Conservation (phyloP, 148 eudicot species). For the Cornus florida region DNA sequence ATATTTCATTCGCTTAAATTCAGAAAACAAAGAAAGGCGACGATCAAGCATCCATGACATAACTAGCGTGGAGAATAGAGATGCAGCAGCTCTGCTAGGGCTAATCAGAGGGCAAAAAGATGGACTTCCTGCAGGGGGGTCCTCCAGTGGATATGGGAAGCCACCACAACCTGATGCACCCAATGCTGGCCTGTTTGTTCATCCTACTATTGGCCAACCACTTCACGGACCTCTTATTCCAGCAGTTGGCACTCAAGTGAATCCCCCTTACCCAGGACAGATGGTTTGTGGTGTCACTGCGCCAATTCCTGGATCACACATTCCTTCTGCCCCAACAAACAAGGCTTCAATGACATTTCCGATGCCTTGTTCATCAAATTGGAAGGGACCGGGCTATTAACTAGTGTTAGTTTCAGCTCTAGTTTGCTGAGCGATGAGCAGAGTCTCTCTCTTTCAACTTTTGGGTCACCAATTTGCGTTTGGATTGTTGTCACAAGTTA, state of each 20-base stretch:
- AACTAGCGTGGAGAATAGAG: neutral
- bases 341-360: neutral
- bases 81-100: neutral
- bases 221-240: neutral
- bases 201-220: neutral
- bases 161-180: neutral
- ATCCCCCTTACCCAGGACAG: neutral
- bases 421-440: too few species aligned
- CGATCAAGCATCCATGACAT: slow-evolving; percentile 35
- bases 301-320: neutral
- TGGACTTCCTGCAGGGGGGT: neutral
- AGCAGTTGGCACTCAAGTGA: neutral
- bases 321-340: neutral
- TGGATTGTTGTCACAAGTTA: too few species aligned
- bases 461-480: too few species aligned
- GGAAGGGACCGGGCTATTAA: neutral
- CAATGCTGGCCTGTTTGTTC: neutral
- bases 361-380: neutral
- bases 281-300: neutral
- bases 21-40: slow-evolving; percentile 11
- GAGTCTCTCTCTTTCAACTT: too few species aligned
- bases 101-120: slow-evolving; percentile 4
- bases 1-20: slow-evolving; percentile 16
- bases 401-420: neutral
- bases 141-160: neutral